These are phyloP conservation scores for Penicillium hesseltinei DNA, from an alignment of 2,329 filamentous ascomycete species.

Conservation along the genomic window DNA sequence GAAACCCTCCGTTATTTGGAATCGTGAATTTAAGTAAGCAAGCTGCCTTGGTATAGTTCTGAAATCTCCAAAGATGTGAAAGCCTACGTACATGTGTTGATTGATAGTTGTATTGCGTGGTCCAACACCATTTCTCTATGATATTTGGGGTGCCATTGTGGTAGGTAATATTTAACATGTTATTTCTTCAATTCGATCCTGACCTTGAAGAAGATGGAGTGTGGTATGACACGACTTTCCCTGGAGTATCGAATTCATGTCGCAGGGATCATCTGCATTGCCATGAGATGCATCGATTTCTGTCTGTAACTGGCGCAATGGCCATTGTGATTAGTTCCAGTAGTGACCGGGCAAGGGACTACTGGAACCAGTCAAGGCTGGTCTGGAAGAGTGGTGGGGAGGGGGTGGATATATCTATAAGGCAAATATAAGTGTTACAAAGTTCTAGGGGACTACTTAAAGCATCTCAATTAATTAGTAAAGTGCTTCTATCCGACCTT, in stretches of 20 bases:
- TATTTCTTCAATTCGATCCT: background rate
- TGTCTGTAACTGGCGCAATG: too few species aligned
- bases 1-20: background rate
- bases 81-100: too few species aligned
- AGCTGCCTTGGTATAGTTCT: background rate
- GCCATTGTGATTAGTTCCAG: background rate
- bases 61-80: background rate
- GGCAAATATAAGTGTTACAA: background rate
- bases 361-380: background rate
- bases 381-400: background rate
- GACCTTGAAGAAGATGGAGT: too few species aligned
- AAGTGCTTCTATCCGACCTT: too few species aligned
- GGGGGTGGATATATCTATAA: background rate
- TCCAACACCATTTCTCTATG: background rate
- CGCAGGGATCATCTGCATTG: background rate
- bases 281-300: background rate
- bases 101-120: too few species aligned
- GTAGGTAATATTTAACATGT: background rate
- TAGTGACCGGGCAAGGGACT: background rate
- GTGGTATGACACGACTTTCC: background rate
- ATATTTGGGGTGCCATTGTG: background rate
- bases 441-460: background rate
- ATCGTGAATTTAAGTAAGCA: background rate
- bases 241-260: background rate
- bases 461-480: accelerated